Evolutionary conservation across 257 asterid species (phyloP).

Genomic region (Forsythia suspensa): DNA sequence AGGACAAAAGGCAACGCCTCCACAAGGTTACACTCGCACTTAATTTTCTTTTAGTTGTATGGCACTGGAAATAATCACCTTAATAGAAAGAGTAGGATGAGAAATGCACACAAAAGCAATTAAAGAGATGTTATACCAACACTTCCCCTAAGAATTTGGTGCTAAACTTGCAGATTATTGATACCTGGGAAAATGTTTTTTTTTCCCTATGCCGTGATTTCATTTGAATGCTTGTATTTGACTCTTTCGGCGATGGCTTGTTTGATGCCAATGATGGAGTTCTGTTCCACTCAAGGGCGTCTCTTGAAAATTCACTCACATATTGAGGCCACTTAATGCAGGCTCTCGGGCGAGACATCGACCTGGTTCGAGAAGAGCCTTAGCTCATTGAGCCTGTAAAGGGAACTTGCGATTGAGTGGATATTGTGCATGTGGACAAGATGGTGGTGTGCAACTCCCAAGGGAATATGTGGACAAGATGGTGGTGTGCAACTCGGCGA

Average conservation of each 20-base stretch:
- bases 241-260: neutral
- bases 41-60: no score
- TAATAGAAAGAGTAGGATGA: no score
- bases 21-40: no score
- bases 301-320: constrained; percentile 11
- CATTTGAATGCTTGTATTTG: no score
- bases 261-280: neutral
- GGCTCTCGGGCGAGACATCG: constrained; percentile 97
- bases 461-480: no score
- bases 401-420: constrained; percentile 97
- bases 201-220: neutral
- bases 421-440: constrained; percentile 99
- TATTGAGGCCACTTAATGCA: constrained; percentile 30
- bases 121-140: no score
- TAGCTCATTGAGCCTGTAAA: constrained; percentile 93
- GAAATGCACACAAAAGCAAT: no score
- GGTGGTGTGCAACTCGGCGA: no score
- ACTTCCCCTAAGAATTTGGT: no score
- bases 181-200: neutral
- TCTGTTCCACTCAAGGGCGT: neutral
- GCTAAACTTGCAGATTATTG: no score
- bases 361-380: constrained; percentile 88
- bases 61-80: no score
- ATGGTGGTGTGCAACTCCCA: constrained; percentile 67
- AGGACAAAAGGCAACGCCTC: no score